These are phyloP conservation scores for Penicillium sp. DNA, from an alignment of 2,329 filamentous ascomycete genomes.

Conservation along the genomic window DNA sequence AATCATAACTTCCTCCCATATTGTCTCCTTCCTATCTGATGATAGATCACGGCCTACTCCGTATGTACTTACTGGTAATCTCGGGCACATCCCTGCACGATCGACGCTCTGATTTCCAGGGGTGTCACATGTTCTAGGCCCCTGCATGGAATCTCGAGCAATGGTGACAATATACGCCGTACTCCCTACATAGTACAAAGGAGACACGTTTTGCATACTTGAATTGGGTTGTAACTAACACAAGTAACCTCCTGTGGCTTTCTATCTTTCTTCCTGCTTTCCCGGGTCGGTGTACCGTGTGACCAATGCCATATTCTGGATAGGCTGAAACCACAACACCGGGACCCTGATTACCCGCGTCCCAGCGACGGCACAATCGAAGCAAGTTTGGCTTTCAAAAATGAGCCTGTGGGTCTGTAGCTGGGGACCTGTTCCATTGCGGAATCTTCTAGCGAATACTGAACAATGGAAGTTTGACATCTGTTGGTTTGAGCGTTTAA, in stretches of 20 bases:
- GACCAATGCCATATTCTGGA: not conserved
- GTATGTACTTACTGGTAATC: not conserved
- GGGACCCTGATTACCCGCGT: not conserved
- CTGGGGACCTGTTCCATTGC: not conserved
- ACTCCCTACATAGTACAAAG: too few species aligned
- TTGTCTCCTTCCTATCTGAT: not conserved
- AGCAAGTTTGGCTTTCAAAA: conserved; percentile 21
- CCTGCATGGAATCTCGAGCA: not conserved
- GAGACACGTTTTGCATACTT: not conserved
- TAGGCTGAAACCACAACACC: not conserved
- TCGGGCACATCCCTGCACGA: not conserved
- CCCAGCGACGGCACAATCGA: conserved; percentile 11
- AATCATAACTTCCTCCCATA: not conserved
- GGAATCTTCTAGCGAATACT: not conserved
- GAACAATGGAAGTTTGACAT: not conserved
- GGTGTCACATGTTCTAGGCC: not conserved
- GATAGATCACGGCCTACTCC: not conserved
- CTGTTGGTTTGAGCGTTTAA: too few species aligned
- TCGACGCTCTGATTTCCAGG: conserved; percentile 1
- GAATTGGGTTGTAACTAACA: not conserved
- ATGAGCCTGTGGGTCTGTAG: too few species aligned
- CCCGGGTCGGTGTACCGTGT: not conserved
- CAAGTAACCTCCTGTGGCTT: not conserved
- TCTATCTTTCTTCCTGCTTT: not conserved
- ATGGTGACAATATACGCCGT: too few species aligned